These are phyloP conservation scores for Candida sp. DNA, from an alignment of 1,139 yeast genomes.

Conservation along the genomic window DNA sequence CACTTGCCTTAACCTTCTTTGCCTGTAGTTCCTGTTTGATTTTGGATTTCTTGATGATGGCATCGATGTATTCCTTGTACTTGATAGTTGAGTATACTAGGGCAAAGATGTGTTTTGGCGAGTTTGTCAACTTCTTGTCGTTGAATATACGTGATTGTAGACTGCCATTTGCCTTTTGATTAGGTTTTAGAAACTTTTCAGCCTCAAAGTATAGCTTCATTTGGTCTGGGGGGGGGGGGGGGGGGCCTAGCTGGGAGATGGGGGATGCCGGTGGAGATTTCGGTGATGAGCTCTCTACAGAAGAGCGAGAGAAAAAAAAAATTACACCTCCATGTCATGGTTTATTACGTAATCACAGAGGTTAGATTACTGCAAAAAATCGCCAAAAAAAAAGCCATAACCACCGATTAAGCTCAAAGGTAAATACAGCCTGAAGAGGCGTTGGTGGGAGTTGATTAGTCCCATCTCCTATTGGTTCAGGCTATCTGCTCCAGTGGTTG, in stretches of 20 bases:
- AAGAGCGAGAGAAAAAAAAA: no score
- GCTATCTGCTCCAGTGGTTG: no score
- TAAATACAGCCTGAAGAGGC: not conserved
- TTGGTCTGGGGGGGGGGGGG: not conserved
- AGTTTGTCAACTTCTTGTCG: constrained; percentile 35
- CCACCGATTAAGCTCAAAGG: not conserved
- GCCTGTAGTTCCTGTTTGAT: constrained; percentile 46
- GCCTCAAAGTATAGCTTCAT: constrained; percentile 73
- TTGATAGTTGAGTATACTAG: constrained; percentile 77
- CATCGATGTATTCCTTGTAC: constrained; percentile 64
- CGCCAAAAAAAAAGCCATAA: not conserved
- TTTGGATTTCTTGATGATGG: constrained; percentile 68
- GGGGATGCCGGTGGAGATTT: constrained; percentile 3
- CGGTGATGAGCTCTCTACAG: not conserved
- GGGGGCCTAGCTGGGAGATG: no score
- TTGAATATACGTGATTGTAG: constrained; percentile 72
- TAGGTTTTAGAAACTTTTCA: constrained; percentile 46
- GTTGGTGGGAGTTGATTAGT: no score
- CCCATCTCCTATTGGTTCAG: no score
- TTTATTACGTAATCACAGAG: not conserved
- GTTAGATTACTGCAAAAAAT: constrained; percentile 2
- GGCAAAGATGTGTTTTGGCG: constrained; percentile 86
- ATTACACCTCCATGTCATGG: not conserved
- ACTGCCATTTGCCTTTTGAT: constrained; percentile 37
- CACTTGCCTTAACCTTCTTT: constrained; percentile 43